These are phyloP conservation scores for Viola odorata DNA, from an alignment of 345 rosid genomes.

Conservation along the genomic window DNA sequence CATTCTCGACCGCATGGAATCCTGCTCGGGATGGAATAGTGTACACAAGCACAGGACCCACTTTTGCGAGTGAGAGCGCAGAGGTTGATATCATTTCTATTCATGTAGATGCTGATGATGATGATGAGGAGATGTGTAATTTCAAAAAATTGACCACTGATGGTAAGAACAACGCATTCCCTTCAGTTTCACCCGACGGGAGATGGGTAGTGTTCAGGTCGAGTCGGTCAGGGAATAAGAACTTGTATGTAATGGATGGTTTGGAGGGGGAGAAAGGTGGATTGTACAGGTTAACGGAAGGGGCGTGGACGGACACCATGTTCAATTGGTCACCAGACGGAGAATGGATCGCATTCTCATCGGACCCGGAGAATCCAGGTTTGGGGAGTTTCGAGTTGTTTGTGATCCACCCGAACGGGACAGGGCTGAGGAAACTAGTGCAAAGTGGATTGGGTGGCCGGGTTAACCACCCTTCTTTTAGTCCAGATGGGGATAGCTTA, in stretches of 20 bases:
- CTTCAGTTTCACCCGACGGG: constrained; percentile 78
- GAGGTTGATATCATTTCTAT: constrained; percentile 68
- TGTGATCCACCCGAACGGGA: constrained; percentile 73
- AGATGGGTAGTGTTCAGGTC: constrained; percentile 74
- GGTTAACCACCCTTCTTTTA: constrained; percentile 67
- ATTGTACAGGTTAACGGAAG: constrained; percentile 52
- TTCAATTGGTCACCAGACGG: constrained; percentile 79
- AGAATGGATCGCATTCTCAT: constrained; percentile 71
- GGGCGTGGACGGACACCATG: constrained; percentile 87
- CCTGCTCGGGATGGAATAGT: constrained; percentile 56
- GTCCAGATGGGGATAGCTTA: constrained; percentile 65
- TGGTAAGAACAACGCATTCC: constrained; percentile 84
- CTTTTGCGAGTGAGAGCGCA: constrained; percentile 56
- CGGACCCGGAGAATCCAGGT: constrained; percentile 67
- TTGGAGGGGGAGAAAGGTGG: constrained; percentile 52
- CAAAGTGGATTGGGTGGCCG: constrained; percentile 69
- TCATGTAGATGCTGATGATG: constrained; percentile 42
- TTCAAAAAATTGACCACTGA: constrained; percentile 51
- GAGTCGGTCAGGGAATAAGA: constrained; percentile 72
- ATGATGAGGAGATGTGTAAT: constrained; percentile 11
- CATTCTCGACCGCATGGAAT: constrained; percentile 79
- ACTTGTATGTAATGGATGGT: constrained; percentile 76
- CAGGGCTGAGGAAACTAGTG: constrained; percentile 59
- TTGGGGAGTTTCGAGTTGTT: constrained; percentile 68
- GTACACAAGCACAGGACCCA: constrained; percentile 70